Percentiles rank a stretch among this genome's conserved stretches.
phyloP scores from a whole-genome alignment of 1,284 basidiomycete species.

The Leccinum subfulvum region DNA sequence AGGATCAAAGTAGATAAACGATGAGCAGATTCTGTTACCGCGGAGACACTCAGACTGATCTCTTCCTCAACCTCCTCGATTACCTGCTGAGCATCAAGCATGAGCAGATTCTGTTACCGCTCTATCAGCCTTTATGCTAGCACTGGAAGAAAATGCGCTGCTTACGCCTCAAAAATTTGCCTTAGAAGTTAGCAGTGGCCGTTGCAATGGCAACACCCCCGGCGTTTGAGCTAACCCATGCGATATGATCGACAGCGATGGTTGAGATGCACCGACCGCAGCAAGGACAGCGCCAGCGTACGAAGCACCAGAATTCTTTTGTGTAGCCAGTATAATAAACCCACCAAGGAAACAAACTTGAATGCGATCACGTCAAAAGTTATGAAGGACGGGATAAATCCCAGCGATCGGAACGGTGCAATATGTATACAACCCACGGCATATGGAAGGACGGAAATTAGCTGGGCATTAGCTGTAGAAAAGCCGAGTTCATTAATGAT shows the following conservation, averaged over 20 bases:
- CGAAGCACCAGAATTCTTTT: background rate
- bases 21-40: background rate
- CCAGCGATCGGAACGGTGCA: background rate
- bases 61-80: too few relatives aligned
- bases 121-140: too few relatives aligned
- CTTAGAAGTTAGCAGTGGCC: background rate
- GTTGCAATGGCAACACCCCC: background rate
- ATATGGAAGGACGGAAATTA: background rate
- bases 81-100: too few relatives aligned
- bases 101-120: too few relatives aligned
- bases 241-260: background rate
- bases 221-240: background rate
- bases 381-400: background rate
- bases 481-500: background rate
- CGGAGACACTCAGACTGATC: too few relatives aligned
- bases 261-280: background rate
- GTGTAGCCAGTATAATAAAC: background rate
- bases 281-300: background rate
- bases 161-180: background rate
- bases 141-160: background rate
- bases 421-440: background rate
- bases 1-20: background rate
- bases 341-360: background rate
- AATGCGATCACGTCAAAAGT: background rate
- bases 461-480: background rate